Conservation (phyloP, 352 stramenopile genomes). For the Phytophthora sp. region DNA sequence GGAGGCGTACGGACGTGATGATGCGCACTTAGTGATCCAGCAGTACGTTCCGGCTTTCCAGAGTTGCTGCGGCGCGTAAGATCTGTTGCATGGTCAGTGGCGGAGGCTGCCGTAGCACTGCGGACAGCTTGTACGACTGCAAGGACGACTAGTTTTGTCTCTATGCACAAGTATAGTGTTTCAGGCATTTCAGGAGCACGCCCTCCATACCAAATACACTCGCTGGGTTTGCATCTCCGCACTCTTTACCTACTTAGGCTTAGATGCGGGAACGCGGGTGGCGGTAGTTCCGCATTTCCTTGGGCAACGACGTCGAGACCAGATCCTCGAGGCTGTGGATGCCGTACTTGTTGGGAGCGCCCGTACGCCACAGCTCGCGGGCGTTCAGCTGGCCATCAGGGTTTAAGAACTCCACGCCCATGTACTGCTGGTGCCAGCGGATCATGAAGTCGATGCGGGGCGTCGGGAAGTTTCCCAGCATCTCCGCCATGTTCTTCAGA, state of each 20-base stretch:
- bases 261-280: constrained; percentile 90
- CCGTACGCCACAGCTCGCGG: constrained; percentile 87
- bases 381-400: constrained; percentile 90
- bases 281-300: constrained; percentile 88
- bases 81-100: background rate
- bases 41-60: constrained; percentile 81
- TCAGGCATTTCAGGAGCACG: constrained; percentile 1
- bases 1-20: constrained; percentile 72
- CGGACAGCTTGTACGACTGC: background rate
- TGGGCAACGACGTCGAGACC: constrained; percentile 88
- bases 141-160: constrained; percentile 11
- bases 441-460: constrained; percentile 95
- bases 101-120: no score
- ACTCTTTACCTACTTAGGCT: constrained; percentile 7
- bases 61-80: constrained; percentile 41
- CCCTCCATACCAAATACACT: constrained; percentile 17
- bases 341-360: constrained; percentile 91
- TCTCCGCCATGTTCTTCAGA: constrained; percentile 94
- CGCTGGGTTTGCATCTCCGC: background rate
- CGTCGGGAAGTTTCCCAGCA: constrained; percentile 93
- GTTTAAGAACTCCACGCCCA: constrained; percentile 89
- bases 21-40: constrained; percentile 74
- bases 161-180: constrained; percentile 28
- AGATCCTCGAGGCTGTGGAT: constrained; percentile 92
- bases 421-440: constrained; percentile 93